Conservation (phyloP, 345 rosid species). For the Populus euphratica region DNA sequence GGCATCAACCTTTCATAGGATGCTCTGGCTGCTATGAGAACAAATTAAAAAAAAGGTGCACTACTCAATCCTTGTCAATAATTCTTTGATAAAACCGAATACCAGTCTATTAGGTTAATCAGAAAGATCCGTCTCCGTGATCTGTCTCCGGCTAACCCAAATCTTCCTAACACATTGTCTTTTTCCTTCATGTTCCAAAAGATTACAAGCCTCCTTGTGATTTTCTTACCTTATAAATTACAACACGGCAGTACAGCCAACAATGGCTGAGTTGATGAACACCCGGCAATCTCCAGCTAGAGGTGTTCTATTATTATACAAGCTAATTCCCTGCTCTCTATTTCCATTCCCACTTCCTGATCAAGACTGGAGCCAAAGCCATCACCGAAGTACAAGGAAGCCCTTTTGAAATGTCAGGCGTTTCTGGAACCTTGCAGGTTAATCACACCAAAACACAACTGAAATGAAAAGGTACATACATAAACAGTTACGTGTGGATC, state of each 20-base stretch:
- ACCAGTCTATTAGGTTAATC: background rate
- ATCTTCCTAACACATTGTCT: background rate
- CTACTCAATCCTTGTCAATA: background rate
- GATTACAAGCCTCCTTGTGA: background rate
- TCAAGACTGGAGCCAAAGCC: conserved; percentile 15
- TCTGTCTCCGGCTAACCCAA: background rate
- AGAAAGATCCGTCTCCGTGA: background rate
- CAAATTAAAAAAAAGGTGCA: background rate
- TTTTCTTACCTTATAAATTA: background rate
- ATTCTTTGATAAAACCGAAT: background rate
- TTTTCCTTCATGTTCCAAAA: background rate
- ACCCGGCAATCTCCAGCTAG: background rate
- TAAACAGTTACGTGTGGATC: conserved; percentile 5
- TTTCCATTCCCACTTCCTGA: conserved; percentile 2
- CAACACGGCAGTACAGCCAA: background rate
- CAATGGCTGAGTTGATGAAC: background rate
- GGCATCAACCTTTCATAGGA: background rate
- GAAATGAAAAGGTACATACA: conserved; percentile 14
- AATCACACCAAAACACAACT: conserved; percentile 20
- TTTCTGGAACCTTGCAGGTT: conserved; percentile 12
- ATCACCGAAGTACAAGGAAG: conserved; percentile 12
- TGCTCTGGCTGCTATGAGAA: background rate
- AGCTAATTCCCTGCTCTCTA: background rate
- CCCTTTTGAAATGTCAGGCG: conserved; percentile 10
- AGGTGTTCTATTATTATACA: background rate